phyloP scores from a whole-genome alignment of 2,329 filamentous ascomycete species.

The Chaetomium strumarium region DNA sequence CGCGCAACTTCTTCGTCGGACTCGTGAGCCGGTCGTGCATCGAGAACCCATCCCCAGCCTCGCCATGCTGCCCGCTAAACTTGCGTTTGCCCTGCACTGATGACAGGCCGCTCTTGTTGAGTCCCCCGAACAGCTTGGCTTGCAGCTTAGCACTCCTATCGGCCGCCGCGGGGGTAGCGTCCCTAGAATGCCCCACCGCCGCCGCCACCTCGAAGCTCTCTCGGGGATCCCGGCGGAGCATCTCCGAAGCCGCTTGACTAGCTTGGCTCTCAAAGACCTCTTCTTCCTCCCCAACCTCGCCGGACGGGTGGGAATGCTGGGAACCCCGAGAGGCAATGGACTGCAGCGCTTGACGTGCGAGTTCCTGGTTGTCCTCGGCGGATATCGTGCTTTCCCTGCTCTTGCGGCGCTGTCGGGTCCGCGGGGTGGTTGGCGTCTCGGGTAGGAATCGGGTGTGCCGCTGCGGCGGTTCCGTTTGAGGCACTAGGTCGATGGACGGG shows the following conservation, averaged over 20 bases:
- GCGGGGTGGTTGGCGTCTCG: slow-evolving; percentile 36
- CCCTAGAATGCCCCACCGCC: slow-evolving; percentile 37
- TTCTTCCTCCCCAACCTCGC: slow-evolving; percentile 42
- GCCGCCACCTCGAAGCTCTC: slow-evolving; percentile 47
- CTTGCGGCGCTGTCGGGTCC: slow-evolving; percentile 47
- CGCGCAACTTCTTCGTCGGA: slow-evolving; percentile 47
- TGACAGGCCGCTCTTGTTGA: slow-evolving; percentile 35
- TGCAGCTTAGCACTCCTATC: slow-evolving; percentile 46
- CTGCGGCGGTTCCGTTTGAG: slow-evolving; percentile 52
- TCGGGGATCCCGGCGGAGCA: slow-evolving; percentile 58
- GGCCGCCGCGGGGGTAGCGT: slow-evolving; percentile 38
- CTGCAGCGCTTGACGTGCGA: slow-evolving; percentile 49
- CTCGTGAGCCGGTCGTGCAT: slow-evolving; percentile 36
- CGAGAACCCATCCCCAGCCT: slow-evolving; percentile 25
- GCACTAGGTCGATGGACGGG: slow-evolving; percentile 57
- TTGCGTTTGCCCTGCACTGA: slow-evolving; percentile 44
- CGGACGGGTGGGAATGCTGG: slow-evolving; percentile 19
- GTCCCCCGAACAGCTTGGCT: slow-evolving; percentile 44
- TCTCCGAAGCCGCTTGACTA: slow-evolving; percentile 67
- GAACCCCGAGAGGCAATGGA: slow-evolving; percentile 30
- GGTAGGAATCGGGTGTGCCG: slow-evolving; percentile 40
- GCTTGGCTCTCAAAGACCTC: slow-evolving; percentile 69
- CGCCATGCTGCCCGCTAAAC: slow-evolving; percentile 32
- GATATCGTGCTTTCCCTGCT: slow-evolving; percentile 86
- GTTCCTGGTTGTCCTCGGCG: slow-evolving; percentile 54